Evolutionary conservation across 176 grass and related monocot genomes (phyloP).

Genomic region (Zoysia pacifica): DNA sequence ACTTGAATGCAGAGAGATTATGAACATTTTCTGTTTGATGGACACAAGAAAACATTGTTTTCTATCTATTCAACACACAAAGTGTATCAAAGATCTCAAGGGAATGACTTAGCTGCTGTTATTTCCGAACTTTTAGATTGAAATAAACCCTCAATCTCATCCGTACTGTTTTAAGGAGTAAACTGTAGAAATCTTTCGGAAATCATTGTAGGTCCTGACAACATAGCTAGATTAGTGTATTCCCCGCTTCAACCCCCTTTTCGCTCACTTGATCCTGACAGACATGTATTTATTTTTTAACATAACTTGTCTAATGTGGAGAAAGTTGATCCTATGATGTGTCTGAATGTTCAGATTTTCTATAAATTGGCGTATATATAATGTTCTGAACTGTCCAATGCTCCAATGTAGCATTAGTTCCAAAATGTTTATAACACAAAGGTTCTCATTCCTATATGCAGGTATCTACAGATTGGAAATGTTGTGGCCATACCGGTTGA

Average conservation of each 20-base stretch:
- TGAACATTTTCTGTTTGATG: no score
- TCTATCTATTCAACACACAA: background rate
- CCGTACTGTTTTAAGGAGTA: constrained; percentile 69
- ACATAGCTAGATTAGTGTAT: constrained; percentile 72
- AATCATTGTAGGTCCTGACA: constrained; percentile 68
- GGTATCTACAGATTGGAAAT: constrained; percentile 92
- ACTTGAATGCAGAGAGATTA: no score
- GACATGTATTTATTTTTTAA: constrained; percentile 54
- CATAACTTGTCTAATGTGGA: background rate
- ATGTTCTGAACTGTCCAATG: background rate
- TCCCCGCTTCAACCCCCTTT: background rate
- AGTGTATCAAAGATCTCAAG: constrained; percentile 84
- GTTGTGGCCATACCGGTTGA: constrained; percentile 84
- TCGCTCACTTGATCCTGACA: constrained; percentile 21
- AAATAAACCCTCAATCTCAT: constrained; percentile 21
- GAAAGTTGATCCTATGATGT: background rate
- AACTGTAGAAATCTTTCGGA: constrained; percentile 95
- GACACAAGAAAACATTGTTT: no score
- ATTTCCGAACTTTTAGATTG: constrained; percentile 9
- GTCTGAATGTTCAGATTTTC: background rate
- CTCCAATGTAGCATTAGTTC: background rate
- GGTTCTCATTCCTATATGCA: constrained; percentile 48
- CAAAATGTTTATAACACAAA: background rate
- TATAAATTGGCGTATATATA: background rate
- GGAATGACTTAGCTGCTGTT: constrained; percentile 48